These are phyloP conservation scores for Gaertneriomyces semiglobifer DNA, from an alignment of 192 early-diverging fungal species.

Conservation along the genomic window DNA sequence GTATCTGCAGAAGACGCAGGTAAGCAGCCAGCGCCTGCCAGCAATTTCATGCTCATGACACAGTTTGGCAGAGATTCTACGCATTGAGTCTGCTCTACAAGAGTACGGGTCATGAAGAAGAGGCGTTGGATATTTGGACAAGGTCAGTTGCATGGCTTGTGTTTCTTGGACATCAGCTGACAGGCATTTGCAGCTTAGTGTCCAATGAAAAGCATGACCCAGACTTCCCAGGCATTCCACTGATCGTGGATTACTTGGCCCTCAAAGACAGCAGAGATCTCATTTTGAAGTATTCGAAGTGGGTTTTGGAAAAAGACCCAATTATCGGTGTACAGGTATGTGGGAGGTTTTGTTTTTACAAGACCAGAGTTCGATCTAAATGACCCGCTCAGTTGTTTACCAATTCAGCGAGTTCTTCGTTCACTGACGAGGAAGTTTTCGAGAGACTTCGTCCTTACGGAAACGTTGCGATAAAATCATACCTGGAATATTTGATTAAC, in stretches of 20 bases:
- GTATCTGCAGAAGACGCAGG: conserved; percentile 46
- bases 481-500: conserved; percentile 30
- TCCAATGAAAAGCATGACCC: conserved; percentile 48
- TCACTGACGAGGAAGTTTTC: conserved; percentile 10
- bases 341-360: not conserved
- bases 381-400: conserved; percentile 6
- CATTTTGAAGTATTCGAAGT: conserved; percentile 23
- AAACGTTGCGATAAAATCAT: conserved; percentile 7
- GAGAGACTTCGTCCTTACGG: conserved; percentile 12
- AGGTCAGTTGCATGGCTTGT: conserved; percentile 40
- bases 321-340: conserved; percentile 34
- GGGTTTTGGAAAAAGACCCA: conserved; percentile 33
- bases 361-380: not conserved
- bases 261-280: conserved; percentile 22
- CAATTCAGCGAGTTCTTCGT: conserved; percentile 13
- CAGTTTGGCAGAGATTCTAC: conserved; percentile 49
- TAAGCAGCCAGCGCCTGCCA: conserved; percentile 19
- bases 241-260: conserved; percentile 23
- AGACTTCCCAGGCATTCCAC: conserved; percentile 38
- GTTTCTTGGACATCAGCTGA: not conserved
- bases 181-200: conserved; percentile 41
- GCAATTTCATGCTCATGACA: not conserved
- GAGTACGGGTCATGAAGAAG: conserved; percentile 38
- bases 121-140: conserved; percentile 63
- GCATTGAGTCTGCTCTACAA: conserved; percentile 61